These are phyloP conservation scores for Trifolium fragiferum DNA, from an alignment of 306 rosid species.

Conservation along the genomic window DNA sequence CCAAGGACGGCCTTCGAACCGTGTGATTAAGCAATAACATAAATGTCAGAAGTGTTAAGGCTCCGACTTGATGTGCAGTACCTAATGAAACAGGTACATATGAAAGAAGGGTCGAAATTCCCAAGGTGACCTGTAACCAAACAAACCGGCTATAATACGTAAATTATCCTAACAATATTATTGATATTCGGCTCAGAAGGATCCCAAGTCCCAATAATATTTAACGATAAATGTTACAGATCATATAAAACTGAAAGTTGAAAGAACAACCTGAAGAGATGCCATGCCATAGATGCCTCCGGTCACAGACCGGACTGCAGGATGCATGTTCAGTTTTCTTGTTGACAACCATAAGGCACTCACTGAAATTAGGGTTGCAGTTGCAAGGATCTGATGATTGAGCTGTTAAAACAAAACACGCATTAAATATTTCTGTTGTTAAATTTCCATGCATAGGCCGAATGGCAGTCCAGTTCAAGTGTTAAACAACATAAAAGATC, in stretches of 20 bases:
- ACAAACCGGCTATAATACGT: neutral
- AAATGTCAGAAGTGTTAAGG: constrained; percentile 77
- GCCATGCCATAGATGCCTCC: constrained; percentile 77
- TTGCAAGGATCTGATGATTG: constrained; percentile 84
- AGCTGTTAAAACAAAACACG: constrained; percentile 56
- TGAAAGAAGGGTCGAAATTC: constrained; percentile 77
- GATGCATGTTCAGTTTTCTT: constrained; percentile 79
- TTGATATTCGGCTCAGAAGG: neutral
- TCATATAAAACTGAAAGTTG: constrained; percentile 12
- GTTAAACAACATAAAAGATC: constrained; percentile 25
- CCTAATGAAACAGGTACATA: constrained; percentile 88
- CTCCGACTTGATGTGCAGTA: constrained; percentile 90
- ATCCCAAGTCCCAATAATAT: constrained; percentile 14
- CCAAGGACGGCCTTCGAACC: constrained; percentile 67
- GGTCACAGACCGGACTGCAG: constrained; percentile 69
- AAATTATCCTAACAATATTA: too few species aligned
- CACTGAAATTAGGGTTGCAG: constrained; percentile 65
- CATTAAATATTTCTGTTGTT: neutral
- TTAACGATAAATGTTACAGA: neutral
- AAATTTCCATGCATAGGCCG: constrained; percentile 15
- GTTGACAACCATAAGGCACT: constrained; percentile 76
- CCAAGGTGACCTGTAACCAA: constrained; percentile 70
- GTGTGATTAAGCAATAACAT: constrained; percentile 76
- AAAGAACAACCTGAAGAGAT: constrained; percentile 69
- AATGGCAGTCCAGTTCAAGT: neutral